phyloP scores from a whole-genome alignment of 1,139 yeast species.

The Kazachstania sp. region DNA sequence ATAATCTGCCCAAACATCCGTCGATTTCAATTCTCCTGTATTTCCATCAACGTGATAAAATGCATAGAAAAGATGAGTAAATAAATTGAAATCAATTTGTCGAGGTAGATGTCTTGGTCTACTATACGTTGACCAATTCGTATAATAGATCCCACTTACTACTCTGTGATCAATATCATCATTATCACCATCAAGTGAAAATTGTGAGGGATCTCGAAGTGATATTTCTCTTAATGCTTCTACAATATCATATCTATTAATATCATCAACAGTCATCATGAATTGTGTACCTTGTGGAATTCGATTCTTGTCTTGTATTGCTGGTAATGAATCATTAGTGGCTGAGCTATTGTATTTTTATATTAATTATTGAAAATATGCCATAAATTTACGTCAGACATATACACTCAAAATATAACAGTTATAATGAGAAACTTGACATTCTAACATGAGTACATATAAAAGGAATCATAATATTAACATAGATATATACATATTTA shows the following conservation, averaged over 20 bases:
- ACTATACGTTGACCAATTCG: constrained; percentile 70
- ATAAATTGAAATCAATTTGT: constrained; percentile 49
- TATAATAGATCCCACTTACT: constrained; percentile 35
- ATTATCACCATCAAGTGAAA: background rate
- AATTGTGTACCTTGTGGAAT: background rate
- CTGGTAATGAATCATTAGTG: too few relatives aligned
- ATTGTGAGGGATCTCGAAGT: background rate
- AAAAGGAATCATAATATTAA: background rate
- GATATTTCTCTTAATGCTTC: background rate
- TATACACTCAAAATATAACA: too few relatives aligned
- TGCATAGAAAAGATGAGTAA: constrained; percentile 72
- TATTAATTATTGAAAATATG: too few relatives aligned
- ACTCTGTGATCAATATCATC: background rate
- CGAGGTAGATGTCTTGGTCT: constrained; percentile 50
- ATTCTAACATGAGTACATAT: too few relatives aligned
- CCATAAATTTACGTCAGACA: too few relatives aligned
- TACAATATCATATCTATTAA: background rate
- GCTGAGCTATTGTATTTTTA: too few relatives aligned
- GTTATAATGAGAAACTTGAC: too few relatives aligned
- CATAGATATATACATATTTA: too few relatives aligned
- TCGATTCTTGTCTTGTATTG: too few relatives aligned
- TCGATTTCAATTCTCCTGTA: constrained; percentile 46
- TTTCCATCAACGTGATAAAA: constrained; percentile 51
- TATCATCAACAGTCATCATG: background rate
- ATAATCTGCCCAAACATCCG: constrained; percentile 65